phyloP scores from a whole-genome alignment of 257 asterid genomes.

The Nyctanthes arbortristis region DNA sequence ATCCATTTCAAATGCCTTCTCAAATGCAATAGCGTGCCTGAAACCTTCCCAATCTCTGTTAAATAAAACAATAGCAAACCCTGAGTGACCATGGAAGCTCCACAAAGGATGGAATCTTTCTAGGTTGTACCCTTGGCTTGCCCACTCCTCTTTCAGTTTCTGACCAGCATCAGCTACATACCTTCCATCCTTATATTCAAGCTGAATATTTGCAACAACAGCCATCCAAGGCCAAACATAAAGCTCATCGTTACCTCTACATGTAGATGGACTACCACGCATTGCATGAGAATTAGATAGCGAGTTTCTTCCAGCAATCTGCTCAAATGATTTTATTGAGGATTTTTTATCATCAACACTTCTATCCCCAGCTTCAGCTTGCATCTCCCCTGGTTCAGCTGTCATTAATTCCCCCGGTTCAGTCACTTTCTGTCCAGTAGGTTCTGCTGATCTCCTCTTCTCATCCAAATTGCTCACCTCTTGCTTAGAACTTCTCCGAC shows the following conservation, averaged over 20 bases:
- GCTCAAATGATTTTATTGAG: constrained; percentile 14
- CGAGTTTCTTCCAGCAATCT: constrained; percentile 15
- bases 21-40: constrained; percentile 68
- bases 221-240: constrained; percentile 94
- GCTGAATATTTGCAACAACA: constrained; percentile 66
- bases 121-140: constrained; percentile 68
- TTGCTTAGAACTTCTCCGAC: constrained; percentile 33
- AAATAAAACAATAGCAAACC: constrained; percentile 72
- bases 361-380: constrained; percentile 6
- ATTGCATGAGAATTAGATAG: constrained; percentile 12
- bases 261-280: constrained; percentile 13
- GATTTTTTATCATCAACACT: constrained; percentile 13
- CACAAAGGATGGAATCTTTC: constrained; percentile 65
- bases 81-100: constrained; percentile 63
- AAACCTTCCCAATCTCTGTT: constrained; percentile 80
- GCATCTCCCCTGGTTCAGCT: constrained; percentile 31
- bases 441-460: constrained; percentile 11
- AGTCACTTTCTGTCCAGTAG: not conserved
- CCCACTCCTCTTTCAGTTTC: constrained; percentile 58
- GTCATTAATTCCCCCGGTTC: constrained; percentile 7
- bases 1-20: constrained; percentile 68
- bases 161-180: constrained; percentile 69
- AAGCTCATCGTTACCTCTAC: constrained; percentile 49
- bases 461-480: constrained; percentile 26
- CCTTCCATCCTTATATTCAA: constrained; percentile 49